Conservation (phyloP, 345 rosid genomes). For the Pelargonium nanum region DNA sequence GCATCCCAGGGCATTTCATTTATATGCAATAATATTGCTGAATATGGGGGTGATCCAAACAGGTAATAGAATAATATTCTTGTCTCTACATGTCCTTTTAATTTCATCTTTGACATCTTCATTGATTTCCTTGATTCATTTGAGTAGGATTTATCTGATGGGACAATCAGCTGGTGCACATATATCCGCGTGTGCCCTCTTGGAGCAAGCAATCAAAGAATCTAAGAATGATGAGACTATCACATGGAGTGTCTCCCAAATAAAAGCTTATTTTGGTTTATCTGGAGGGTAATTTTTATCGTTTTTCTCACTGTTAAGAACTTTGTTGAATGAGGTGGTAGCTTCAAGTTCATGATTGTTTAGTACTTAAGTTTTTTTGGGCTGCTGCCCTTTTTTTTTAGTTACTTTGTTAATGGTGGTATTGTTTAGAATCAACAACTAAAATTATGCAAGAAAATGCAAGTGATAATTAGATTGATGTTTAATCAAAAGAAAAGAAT, state of each 20-base stretch:
- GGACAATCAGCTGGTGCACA: slow-evolving; percentile 99
- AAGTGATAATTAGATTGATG: not conserved
- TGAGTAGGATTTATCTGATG: slow-evolving; percentile 74
- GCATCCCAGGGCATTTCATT: slow-evolving; percentile 75
- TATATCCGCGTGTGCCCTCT: slow-evolving; percentile 78
- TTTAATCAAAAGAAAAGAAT: too few relatives aligned
- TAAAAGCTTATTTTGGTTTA: slow-evolving; percentile 81
- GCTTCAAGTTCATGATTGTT: too few relatives aligned
- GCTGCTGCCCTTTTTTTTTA: too few relatives aligned
- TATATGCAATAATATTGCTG: slow-evolving; percentile 58
- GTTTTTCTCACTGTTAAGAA: too few relatives aligned
- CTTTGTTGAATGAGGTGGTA: too few relatives aligned
- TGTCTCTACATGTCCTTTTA: not conserved
- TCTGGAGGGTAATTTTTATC: slow-evolving; percentile 67
- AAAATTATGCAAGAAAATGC: too few relatives aligned
- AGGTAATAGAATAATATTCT: slow-evolving; percentile 26
- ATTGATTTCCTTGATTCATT: slow-evolving; percentile 3
- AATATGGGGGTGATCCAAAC: slow-evolving; percentile 87
- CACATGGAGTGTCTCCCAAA: slow-evolving; percentile 73
- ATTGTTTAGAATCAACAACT: not conserved
- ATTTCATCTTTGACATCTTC: not conserved
- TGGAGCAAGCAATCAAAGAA: slow-evolving; percentile 88
- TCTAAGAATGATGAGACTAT: slow-evolving; percentile 34
- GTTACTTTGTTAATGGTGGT: too few relatives aligned
- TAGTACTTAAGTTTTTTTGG: too few relatives aligned